Base-by-base conservation (phyloP, 2,329 filamentous ascomycete species). In the Xylariaceae sp. region DNA sequence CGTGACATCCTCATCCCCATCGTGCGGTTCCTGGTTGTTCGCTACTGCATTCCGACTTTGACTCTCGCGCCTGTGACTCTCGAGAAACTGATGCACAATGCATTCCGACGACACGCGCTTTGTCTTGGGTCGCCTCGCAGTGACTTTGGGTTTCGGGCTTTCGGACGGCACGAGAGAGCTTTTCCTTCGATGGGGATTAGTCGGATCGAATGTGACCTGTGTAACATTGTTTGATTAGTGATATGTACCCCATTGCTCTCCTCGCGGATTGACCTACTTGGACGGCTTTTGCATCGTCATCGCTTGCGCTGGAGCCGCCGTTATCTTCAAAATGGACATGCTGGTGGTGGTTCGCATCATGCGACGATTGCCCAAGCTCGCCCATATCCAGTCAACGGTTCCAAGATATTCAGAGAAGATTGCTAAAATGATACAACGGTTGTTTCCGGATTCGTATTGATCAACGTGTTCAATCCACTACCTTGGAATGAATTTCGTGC, bases 41-140 rank as follows among this genome's bases (percentile, higher is more conserved):
- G 11, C 17, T 40, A 46, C 57, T 44, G 18, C 63, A 54, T 39
- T 63, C 63, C 45, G 56, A 65, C 2, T 22, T 22, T n/a, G 36
- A 36, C 35, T 15, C 4, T 49, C 47, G 15, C 63, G 67, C 47
- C 73, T 72, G 61, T 85, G 81, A 42, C 68, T 75, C 46, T 85
- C 81, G 53, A 86, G 73, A 44, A 86, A 75, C 49, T 84, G 78
- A 62, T 87, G 83, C 31, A 86, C 83, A 35, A 85, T 74, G 58
- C 83, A 86, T 60, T 83, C 79, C 11, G 78, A 77, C 12, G 57
- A 49, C 27, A 55, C 53, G 32, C 45, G 49, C 57, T 75, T 74
- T 52, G 68, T 66, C 15, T 39, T 5, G 32, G 49, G 54, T 30
- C 66, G 59, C 39, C 64, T 59, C 6, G 62, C 63, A 10, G 4